A percentile compares a stretch with the other conserved stretches of the same genome.
Evolutionary conservation across 2,329 filamentous ascomycete species (phyloP).

Genomic region (Hysterium pulicare): DNA sequence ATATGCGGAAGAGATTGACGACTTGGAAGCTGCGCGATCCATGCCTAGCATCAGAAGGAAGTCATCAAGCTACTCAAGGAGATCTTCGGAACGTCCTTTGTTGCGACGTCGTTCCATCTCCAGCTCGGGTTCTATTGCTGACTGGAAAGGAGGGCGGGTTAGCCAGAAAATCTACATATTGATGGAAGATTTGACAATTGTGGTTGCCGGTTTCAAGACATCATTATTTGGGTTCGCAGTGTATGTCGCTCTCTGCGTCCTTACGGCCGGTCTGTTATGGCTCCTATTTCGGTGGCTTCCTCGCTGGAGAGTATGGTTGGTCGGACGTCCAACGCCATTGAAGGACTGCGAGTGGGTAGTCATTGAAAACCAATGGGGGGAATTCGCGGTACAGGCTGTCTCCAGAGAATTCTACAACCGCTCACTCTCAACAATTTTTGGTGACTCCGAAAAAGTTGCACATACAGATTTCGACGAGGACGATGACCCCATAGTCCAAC

Average conservation of each 20-base stretch:
- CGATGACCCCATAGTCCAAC: constrained; percentile 69
- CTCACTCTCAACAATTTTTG: constrained; percentile 67
- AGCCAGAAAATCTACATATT: constrained; percentile 92
- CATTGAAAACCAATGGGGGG: constrained; percentile 96
- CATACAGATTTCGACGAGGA: constrained; percentile 69
- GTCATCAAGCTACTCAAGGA: constrained; percentile 59
- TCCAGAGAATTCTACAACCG: constrained; percentile 57
- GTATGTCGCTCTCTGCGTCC: constrained; percentile 68
- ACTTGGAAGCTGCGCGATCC: constrained; percentile 42
- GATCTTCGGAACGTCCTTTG: constrained; percentile 58
- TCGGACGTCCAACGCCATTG: constrained; percentile 67
- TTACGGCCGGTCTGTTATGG: constrained; percentile 75
- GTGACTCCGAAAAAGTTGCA: constrained; percentile 60
- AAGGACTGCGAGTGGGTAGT: constrained; percentile 85
- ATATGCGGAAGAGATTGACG: constrained; percentile 48
- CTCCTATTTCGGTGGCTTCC: constrained; percentile 88
- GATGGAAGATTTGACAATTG: constrained; percentile 91
- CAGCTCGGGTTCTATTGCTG: constrained; percentile 63
- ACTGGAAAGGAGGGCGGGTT: constrained; percentile 57
- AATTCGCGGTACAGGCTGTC: constrained; percentile 75
- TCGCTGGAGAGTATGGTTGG: constrained; percentile 73
- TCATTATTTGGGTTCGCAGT: constrained; percentile 64
- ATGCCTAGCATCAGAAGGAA: constrained; percentile 48
- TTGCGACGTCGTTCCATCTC: constrained; percentile 66
- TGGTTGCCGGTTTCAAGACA: constrained; percentile 86